A percentile compares a stretch with the other conserved stretches of the same genome.
These are phyloP conservation scores for Rhizophagus clarus DNA, from an alignment of 192 early-diverging fungal species.

Conservation along the genomic window DNA sequence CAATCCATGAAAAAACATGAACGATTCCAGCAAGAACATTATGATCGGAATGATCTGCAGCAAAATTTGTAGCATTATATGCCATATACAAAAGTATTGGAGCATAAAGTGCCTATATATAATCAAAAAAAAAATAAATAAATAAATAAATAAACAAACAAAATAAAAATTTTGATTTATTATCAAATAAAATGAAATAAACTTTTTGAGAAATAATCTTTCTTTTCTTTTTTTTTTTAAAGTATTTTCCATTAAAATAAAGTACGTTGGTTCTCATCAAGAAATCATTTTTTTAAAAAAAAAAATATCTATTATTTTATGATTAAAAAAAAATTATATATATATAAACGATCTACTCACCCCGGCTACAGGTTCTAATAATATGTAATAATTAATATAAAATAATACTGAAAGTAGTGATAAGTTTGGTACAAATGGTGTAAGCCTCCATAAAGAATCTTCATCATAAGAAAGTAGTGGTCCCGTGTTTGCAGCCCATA, in stretches of 20 bases:
- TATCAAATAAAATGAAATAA: background rate
- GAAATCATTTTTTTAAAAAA: too few relatives aligned
- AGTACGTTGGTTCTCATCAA: too few relatives aligned
- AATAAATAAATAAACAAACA: too few relatives aligned
- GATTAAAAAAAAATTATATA: background rate
- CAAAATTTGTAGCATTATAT: conserved; percentile 68
- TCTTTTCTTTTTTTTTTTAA: conserved; percentile 13
- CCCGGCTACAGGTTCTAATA: conserved; percentile 70
- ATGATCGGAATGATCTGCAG: conserved; percentile 49
- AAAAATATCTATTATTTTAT: too few relatives aligned
- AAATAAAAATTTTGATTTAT: background rate
- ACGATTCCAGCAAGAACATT: conserved; percentile 56
- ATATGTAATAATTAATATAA: conserved; percentile 76
- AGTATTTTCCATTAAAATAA: too few relatives aligned
- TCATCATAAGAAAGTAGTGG: conserved; percentile 40
- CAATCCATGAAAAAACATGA: conserved; percentile 79
- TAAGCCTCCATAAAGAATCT: conserved; percentile 21
- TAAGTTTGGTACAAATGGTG: conserved; percentile 47
- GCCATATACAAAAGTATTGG: conserved; percentile 66
- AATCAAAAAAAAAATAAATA: conserved; percentile 10
- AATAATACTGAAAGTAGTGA: conserved; percentile 58
- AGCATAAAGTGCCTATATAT: conserved; percentile 45
- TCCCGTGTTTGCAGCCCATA: conserved; percentile 54
- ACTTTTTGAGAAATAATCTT: conserved; percentile 24
- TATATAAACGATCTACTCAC: conserved; percentile 49